These are phyloP conservation scores for Ophiobolus disseminans DNA, from an alignment of 2,329 filamentous ascomycete genomes.

Conservation along the genomic window DNA sequence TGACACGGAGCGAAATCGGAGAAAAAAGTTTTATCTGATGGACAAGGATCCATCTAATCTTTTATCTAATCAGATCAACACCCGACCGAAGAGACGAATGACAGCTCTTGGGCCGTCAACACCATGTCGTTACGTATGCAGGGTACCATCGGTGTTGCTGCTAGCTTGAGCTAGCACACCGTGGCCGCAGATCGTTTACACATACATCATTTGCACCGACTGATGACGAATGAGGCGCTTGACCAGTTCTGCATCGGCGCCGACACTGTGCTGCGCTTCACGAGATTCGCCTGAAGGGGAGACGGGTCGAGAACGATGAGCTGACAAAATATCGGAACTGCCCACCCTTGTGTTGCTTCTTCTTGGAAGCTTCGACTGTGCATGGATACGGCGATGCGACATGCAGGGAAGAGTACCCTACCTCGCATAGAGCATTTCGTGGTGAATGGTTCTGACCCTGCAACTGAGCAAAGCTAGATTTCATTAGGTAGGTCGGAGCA, in stretches of 20 bases:
- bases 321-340: too few species aligned
- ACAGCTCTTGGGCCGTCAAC: too few species aligned
- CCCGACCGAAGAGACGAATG: too few species aligned
- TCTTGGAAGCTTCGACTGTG: too few species aligned
- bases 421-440: too few species aligned
- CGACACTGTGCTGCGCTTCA: background rate
- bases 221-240: constrained; percentile 38
- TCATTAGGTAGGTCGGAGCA: background rate
- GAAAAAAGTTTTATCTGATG: constrained; percentile 21
- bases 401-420: too few species aligned
- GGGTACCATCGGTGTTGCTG: constrained; percentile 25
- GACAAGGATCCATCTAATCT: constrained; percentile 10
- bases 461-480: background rate
- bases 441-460: too few species aligned
- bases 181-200: constrained; percentile 22
- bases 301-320: background rate
- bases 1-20: constrained; percentile 20
- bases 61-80: constrained; percentile 35
- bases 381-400: too few species aligned
- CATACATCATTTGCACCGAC: constrained; percentile 18
- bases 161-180: constrained; percentile 28
- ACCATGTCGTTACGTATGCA: constrained; percentile 22
- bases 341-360: too few species aligned
- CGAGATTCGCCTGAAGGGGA: background rate
- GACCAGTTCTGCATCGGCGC: constrained; percentile 1